Evolutionary conservation across 225 moss, liverwort and hornwort genomes (phyloP).

Genomic region (Neckera pumila): DNA sequence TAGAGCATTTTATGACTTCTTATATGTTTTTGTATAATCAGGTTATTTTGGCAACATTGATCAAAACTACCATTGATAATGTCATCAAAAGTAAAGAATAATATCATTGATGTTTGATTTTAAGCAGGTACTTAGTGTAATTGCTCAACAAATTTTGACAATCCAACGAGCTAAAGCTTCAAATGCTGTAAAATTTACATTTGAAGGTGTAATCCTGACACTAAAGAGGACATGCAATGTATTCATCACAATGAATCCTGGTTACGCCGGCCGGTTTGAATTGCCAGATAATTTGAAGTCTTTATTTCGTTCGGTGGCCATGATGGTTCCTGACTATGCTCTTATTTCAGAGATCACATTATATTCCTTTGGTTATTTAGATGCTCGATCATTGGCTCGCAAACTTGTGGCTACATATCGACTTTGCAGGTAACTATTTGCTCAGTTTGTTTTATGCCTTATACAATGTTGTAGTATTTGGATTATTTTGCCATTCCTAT

Average conservation of each 20-base stretch:
- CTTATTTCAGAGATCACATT: conserved; percentile 63
- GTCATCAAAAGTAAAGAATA: neutral
- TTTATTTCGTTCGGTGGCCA: conserved; percentile 61
- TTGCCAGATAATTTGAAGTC: conserved; percentile 58
- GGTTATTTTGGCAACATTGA: neutral
- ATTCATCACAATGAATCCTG: conserved; percentile 75
- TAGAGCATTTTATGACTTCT: neutral
- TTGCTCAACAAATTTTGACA: conserved; percentile 67
- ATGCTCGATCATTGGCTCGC: conserved; percentile 44
- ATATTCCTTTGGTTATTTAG: conserved; percentile 59
- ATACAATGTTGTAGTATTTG: neutral
- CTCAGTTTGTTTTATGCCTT: neutral
- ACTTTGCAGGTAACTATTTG: conserved; percentile 30
- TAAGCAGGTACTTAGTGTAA: conserved; percentile 54
- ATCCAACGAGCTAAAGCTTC: conserved; percentile 65
- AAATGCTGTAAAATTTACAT: conserved; percentile 32
- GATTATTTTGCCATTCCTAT: neutral
- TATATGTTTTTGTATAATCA: neutral
- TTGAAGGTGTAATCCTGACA: conserved; percentile 49
- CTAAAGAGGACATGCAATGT: conserved; percentile 57
- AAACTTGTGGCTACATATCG: conserved; percentile 73
- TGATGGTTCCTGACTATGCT: conserved; percentile 82
- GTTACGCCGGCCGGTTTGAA: conserved; percentile 59
- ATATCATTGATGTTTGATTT: neutral
- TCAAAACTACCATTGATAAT: neutral